A percentile compares a stretch with the other conserved stretches of the same genome.
Conservation (phyloP, 2,329 filamentous ascomycete genomes). For the Laburnicola sp. region DNA sequence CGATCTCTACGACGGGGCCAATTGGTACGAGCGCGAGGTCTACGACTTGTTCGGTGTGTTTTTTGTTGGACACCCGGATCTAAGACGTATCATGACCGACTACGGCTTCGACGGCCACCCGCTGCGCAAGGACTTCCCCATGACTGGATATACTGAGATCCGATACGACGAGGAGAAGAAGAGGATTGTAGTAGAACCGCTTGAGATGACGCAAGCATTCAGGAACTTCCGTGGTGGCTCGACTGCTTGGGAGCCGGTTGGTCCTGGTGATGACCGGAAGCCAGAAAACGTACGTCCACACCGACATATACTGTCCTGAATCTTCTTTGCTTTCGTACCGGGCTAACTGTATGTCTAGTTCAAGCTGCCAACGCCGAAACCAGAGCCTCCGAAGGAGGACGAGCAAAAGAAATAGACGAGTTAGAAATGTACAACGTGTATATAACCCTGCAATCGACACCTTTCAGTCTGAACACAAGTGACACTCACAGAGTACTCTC, state of each 20-base stretch:
- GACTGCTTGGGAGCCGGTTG: constrained; percentile 67
- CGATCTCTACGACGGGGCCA: constrained; percentile 86
- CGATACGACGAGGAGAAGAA: constrained; percentile 99
- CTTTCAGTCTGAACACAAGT: constrained; percentile 16
- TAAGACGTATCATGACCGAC: constrained; percentile 98
- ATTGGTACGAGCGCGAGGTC: constrained; percentile 98
- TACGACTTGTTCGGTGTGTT: constrained; percentile 98
- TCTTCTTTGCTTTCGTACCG: not conserved
- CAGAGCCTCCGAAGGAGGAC: constrained; percentile 81
- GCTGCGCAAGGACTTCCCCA: constrained; percentile 93
- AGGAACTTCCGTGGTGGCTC: constrained; percentile 92
- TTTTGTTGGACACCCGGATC: constrained; percentile 91
- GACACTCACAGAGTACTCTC: not conserved
- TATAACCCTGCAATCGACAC: constrained; percentile 41
- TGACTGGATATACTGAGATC: constrained; percentile 97
- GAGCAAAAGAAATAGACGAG: constrained; percentile 81
- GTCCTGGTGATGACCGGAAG: constrained; percentile 72
- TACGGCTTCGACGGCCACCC: constrained; percentile 99
- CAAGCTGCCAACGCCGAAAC: constrained; percentile 93
- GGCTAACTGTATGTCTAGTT: constrained; percentile 56
- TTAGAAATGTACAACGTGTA: constrained; percentile 42
- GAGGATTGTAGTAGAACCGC: constrained; percentile 94
- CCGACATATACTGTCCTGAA: not conserved
- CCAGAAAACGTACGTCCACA: constrained; percentile 63
- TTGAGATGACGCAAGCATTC: constrained; percentile 98